Conservation (phyloP, 179 eudicot genomes). For the Spinacia oleracea region DNA sequence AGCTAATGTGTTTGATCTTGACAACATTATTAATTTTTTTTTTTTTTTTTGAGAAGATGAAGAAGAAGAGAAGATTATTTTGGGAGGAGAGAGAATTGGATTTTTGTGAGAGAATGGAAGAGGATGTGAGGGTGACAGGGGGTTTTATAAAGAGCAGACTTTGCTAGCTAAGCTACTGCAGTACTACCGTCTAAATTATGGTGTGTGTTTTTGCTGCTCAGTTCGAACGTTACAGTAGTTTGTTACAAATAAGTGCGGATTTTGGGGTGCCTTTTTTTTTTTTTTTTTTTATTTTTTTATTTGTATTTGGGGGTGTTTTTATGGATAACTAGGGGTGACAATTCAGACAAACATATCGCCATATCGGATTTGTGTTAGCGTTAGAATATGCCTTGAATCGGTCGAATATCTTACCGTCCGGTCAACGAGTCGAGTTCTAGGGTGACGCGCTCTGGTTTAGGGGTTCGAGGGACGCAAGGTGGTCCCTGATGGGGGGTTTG, state of each 20-base stretch:
- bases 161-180: not conserved
- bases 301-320: not conserved
- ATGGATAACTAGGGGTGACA: no score
- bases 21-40: conserved; percentile 30
- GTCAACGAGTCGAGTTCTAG: no score
- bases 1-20: conserved; percentile 23
- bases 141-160: not conserved
- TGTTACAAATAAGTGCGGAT: conserved; percentile 21
- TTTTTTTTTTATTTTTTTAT: not conserved
- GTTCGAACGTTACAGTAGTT: conserved; percentile 34
- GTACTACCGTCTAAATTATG: not conserved
- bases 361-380: no score
- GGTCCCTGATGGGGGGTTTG: no score
- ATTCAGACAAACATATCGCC: no score
- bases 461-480: no score
- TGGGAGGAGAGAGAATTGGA: not conserved
- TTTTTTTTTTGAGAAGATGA: not conserved
- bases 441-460: no score
- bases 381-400: no score
- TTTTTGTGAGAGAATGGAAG: conserved; percentile 14
- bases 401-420: no score
- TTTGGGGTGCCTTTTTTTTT: conserved; percentile 11
- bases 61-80: not conserved
- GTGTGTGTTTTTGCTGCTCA: not conserved
- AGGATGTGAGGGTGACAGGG: conserved; percentile 22